Conservation (phyloP, 2,329 filamentous ascomycete species). For the Fusarium burgessii region DNA sequence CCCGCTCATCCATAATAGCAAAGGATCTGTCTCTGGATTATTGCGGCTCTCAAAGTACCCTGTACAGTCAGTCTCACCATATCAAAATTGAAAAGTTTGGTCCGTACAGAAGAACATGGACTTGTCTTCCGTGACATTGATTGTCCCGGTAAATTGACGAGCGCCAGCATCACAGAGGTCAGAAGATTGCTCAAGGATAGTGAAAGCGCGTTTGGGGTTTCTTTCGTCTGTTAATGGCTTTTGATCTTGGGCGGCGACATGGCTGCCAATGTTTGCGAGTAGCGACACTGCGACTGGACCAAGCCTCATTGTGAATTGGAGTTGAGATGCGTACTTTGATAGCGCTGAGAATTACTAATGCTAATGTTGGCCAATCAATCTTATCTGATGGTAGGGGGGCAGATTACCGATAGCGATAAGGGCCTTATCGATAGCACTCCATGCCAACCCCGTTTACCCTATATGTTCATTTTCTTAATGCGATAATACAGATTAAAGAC, state of each 20-base stretch:
- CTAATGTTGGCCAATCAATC: not conserved
- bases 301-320: slow-evolving; percentile 7
- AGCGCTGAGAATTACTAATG: not conserved
- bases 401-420: not conserved
- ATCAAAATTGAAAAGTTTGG: fast-evolving
- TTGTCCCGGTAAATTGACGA: slow-evolving; percentile 25
- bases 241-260: not conserved
- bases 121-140: slow-evolving; percentile 27
- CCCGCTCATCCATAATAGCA: slow-evolving; percentile 40
- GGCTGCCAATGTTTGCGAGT: not conserved
- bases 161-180: slow-evolving; percentile 29
- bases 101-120: slow-evolving; percentile 36
- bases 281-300: not conserved
- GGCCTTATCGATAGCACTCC: not conserved
- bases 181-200: slow-evolving; percentile 10
- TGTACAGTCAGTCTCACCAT: not conserved
- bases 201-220: not conserved
- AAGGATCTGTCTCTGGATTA: slow-evolving; percentile 23
- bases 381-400: not conserved
- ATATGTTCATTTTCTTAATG: not conserved
- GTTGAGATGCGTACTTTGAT: not conserved
- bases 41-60: slow-evolving; percentile 37
- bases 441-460: not conserved
- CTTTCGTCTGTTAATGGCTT: not conserved
- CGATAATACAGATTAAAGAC: too few species aligned